Evolutionary conservation across 1,284 basidiomycete species (phyloP).

Genomic region (Melampsora americana): DNA sequence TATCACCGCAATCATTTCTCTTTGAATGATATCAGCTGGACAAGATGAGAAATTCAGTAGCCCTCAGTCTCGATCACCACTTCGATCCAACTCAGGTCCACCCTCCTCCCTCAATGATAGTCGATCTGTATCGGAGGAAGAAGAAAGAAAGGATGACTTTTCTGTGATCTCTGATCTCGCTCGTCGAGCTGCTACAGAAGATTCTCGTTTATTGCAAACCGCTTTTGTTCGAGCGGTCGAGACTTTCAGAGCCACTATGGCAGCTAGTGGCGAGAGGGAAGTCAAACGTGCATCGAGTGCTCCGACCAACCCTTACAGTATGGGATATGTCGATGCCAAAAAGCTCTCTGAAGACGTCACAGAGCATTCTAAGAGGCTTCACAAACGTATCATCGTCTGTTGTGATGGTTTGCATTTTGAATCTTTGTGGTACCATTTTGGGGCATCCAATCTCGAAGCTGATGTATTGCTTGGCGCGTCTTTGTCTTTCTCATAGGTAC

Average conservation of each 20-base stretch:
- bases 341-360: conserved; percentile 17
- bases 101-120: background rate
- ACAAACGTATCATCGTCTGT: conserved; percentile 38
- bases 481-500: conserved; percentile 13
- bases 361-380: conserved; percentile 13
- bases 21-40: too few species aligned
- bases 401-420: conserved; percentile 26
- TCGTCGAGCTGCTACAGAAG: background rate
- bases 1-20: too few species aligned
- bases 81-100: background rate
- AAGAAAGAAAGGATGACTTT: background rate
- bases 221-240: background rate
- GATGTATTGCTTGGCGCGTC: too few species aligned
- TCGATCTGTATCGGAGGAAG: background rate
- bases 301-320: conserved; percentile 14
- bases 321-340: conserved; percentile 36
- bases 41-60: too few species aligned
- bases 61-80: background rate
- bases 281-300: conserved; percentile 3
- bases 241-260: conserved; percentile 5
- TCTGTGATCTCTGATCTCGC: background rate
- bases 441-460: background rate
- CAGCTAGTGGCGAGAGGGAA: background rate
- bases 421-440: too few species aligned
- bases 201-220: conserved; percentile 4